phyloP scores from a whole-genome alignment of 2,329 filamentous ascomycete species.

The Clarireedia paspali region DNA sequence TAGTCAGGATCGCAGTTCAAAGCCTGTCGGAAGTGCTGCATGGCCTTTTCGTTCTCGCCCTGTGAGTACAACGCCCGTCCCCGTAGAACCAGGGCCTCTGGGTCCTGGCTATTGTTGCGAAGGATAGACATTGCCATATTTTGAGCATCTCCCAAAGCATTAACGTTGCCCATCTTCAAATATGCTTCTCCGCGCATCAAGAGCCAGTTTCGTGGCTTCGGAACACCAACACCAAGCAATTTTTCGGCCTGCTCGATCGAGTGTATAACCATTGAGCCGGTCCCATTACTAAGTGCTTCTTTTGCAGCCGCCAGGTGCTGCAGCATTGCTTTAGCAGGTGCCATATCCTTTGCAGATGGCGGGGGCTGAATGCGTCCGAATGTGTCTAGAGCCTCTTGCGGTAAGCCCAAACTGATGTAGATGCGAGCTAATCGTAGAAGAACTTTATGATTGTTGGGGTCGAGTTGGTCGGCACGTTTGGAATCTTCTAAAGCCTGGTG shows the following conservation, averaged over 20 bases:
- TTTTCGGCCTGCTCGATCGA: conserved; percentile 87
- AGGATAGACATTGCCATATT: conserved; percentile 85
- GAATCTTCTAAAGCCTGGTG: conserved; percentile 79
- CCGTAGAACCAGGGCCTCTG: conserved; percentile 84
- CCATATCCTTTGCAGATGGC: conserved; percentile 77
- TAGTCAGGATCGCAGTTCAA: conserved; percentile 88
- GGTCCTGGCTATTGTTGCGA: conserved; percentile 80
- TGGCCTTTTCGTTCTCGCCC: conserved; percentile 90
- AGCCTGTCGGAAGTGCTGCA: conserved; percentile 86
- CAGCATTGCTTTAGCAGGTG: conserved; percentile 76
- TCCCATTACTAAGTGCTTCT: conserved; percentile 64
- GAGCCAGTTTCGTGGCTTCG: conserved; percentile 86
- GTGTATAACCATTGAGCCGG: conserved; percentile 85
- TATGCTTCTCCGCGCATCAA: conserved; percentile 88
- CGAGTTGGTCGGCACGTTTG: conserved; percentile 70
- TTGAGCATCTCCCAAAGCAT: conserved; percentile 84
- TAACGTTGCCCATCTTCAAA: conserved; percentile 83
- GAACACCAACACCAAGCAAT: conserved; percentile 65
- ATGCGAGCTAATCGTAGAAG: conserved; percentile 82
- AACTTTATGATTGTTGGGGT: conserved; percentile 82
- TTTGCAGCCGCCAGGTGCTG: conserved; percentile 74
- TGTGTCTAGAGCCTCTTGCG: conserved; percentile 77
- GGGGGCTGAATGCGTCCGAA: conserved; percentile 74
- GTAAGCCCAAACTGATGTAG: conserved; percentile 78
- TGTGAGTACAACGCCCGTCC: conserved; percentile 83